Percentiles rank a stretch among this genome's conserved stretches.
These are phyloP conservation scores for Saccharomycopsis sp. DNA, from an alignment of 805 yeast species.

Conservation along the genomic window DNA sequence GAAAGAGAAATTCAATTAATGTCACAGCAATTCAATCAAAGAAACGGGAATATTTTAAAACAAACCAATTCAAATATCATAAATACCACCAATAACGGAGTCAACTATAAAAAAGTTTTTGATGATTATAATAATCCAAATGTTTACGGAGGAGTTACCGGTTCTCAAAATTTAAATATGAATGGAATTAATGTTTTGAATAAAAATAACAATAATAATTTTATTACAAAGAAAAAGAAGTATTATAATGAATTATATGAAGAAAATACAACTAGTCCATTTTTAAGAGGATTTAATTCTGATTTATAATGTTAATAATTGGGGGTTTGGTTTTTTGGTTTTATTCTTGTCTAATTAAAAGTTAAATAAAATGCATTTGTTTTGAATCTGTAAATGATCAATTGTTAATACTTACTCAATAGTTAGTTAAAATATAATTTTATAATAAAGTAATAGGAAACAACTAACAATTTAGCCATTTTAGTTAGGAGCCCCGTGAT, in stretches of 20 bases:
- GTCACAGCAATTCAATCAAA: not conserved
- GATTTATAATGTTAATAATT: slow-evolving; percentile 1
- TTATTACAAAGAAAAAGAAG: slow-evolving; percentile 13
- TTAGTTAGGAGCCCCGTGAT: no score
- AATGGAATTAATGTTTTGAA: slow-evolving; percentile 14
- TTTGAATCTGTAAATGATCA: no score
- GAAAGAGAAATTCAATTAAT: no score
- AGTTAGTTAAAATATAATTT: no score
- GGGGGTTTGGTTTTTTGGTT: no score
- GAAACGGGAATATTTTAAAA: not conserved
- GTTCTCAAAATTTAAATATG: slow-evolving; percentile 12
- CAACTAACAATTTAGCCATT: no score
- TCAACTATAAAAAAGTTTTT: no score
- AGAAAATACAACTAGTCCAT: slow-evolving; percentile 16
- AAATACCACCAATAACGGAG: no score
- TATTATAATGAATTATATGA: slow-evolving; percentile 17
- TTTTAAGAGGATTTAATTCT: slow-evolving; percentile 12
- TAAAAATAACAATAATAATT: slow-evolving; percentile 3
- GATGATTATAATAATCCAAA: slow-evolving; percentile 4
- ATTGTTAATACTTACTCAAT: no score
- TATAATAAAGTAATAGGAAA: no score
- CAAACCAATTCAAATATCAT: not conserved
- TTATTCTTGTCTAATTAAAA: no score
- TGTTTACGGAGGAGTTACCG: slow-evolving; percentile 8
- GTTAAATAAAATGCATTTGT: no score